Base-by-base conservation (phyloP, 352 stramenopile species). In the Phytophthora tentaculata region DNA sequence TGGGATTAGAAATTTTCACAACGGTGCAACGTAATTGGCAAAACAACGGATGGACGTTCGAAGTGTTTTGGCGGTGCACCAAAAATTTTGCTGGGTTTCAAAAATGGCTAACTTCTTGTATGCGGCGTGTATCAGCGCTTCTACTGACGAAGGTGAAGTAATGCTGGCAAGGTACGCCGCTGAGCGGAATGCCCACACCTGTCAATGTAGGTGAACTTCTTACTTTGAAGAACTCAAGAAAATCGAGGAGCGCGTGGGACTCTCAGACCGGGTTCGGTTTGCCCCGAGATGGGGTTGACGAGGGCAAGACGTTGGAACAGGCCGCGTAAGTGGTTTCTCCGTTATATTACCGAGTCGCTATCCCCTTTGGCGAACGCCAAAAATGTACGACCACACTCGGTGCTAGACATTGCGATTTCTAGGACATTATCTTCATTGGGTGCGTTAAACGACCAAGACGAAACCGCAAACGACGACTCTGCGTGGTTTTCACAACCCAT, bases 31-130 rank as follows among this genome's bases (percentile, higher is more conserved):
- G n/a, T n/a, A n/a, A n/a, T n/a, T n/a, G n/a, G n/a, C n/a, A n/a
- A n/a, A n/a, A n/a, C n/a, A n/a, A n/a, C n/a, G n/a, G 72, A 24
- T 72, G 35, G 16, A 13, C 35, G 35, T 12, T 43, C 35, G 9
- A n/a, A 43, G 35, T 4, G 5, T 17, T 43, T 43, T 43, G 35
- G 35, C 3, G 35, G 13, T 13, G 35, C 35, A 10, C 35, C 8
- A 43, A 43, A 10, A 43, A 43, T 4, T 17, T 43, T 43, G 35
- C 35, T 4, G 8, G 3, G 35, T 12, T 43, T 43, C 10, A 17
- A 10, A 17, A n/a, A 43, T 43, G 35, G 9, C 35, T 43, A 10
- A 17, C 35, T 43, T 13, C 35, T 5, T 43, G 3, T 43, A 43
- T 43, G 16, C 35, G 13, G 2, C 35, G 9, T 43, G 35, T 12